phyloP scores from a whole-genome alignment of 1,284 basidiomycete genomes.

The Rhodotorula sp. region DNA sequence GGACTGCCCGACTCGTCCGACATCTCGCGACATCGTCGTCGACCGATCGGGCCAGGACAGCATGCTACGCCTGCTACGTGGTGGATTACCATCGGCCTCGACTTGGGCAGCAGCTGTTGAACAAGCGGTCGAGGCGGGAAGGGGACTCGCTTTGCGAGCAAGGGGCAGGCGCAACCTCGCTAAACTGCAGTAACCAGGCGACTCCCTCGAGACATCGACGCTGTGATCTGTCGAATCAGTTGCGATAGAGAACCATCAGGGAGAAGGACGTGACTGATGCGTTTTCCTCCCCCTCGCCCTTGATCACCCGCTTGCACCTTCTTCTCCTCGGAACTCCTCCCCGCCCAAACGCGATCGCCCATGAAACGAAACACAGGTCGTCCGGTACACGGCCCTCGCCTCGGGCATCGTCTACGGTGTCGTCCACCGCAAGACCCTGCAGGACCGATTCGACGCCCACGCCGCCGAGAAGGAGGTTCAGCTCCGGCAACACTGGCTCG shows the following conservation, averaged over 20 bases:
- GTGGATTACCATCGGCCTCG: too few relatives aligned
- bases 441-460: constrained; percentile 72
- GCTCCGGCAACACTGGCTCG: constrained; percentile 72
- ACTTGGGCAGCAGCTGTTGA: too few relatives aligned
- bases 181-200: neutral
- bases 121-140: too few relatives aligned
- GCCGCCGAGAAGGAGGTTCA: constrained; percentile 67
- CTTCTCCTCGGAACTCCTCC: neutral
- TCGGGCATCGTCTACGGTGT: constrained; percentile 90
- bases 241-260: too few relatives aligned
- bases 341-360: neutral
- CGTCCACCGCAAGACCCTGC: constrained; percentile 83
- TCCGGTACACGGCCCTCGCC: constrained; percentile 88
- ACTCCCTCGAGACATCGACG: neutral
- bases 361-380: constrained; percentile 64
- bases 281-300: neutral
- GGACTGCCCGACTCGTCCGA: neutral
- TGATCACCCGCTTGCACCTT: neutral
- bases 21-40: neutral
- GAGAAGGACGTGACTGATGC: neutral
- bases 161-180: too few relatives aligned
- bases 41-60: neutral
- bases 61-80: too few relatives aligned
- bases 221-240: neutral
- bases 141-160: too few relatives aligned